phyloP scores from a whole-genome alignment of 2,329 filamentous ascomycete species.

The Ceratocystis papillata region DNA sequence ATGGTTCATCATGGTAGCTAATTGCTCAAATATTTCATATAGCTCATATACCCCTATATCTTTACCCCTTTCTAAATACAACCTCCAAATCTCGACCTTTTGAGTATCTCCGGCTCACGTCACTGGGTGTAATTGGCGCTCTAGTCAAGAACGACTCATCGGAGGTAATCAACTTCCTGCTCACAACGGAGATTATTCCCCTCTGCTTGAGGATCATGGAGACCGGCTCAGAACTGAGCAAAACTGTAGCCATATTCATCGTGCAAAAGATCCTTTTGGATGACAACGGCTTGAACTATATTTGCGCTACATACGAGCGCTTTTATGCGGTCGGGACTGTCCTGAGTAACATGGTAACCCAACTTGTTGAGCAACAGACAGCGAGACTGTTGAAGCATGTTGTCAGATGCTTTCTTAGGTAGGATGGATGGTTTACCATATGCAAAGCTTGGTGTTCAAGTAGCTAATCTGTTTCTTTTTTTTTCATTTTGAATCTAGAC shows the following conservation, averaged over 20 bases:
- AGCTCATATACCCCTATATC: conserved; percentile 95
- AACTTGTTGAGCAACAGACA: conserved; percentile 95
- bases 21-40: conserved; percentile 12
- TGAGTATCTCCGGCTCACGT: conserved; percentile 92
- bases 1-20: not conserved
- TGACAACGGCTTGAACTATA: conserved; percentile 93
- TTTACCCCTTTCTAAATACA: conserved; percentile 97
- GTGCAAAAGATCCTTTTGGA: conserved; percentile 97
- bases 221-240: conserved; percentile 93
- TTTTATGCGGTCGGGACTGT: conserved; percentile 98
- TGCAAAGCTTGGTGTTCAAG: too few species aligned
- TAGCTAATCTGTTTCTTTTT: not conserved
- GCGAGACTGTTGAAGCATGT: conserved; percentile 94
- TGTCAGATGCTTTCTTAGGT: conserved; percentile 92
- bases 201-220: conserved; percentile 98
- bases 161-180: conserved; percentile 96
- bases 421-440: conserved; percentile 31
- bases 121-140: conserved; percentile 89
- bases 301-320: conserved; percentile 95
- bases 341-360: conserved; percentile 95
- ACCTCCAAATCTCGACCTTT: conserved; percentile 97
- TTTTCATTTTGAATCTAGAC: conserved; percentile 38
- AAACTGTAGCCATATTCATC: conserved; percentile 98
- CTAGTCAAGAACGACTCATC: conserved; percentile 98
- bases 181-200: conserved; percentile 97